These are phyloP conservation scores for Rhamnella rubrinervis DNA, from an alignment of 331 rosid genomes.

Conservation along the genomic window DNA sequence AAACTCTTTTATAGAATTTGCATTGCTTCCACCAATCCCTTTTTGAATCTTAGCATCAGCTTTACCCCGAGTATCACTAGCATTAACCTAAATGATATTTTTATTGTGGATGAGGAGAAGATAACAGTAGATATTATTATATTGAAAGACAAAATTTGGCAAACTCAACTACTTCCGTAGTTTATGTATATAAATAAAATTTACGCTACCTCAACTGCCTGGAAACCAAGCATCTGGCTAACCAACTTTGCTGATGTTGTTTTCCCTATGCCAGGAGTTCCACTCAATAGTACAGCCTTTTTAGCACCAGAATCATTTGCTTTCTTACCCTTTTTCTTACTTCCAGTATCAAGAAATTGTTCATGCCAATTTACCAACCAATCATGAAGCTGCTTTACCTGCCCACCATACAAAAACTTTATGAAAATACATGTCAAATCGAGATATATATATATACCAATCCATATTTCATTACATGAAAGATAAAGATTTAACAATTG, in stretches of 20 bases:
- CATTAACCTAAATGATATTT: constrained; percentile 70
- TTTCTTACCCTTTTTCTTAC: constrained; percentile 61
- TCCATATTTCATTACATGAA: constrained; percentile 7
- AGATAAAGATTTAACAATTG: constrained; percentile 9
- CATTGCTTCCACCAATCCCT: constrained; percentile 87
- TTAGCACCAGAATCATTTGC: constrained; percentile 56
- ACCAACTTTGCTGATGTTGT: constrained; percentile 95
- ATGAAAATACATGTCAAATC: too few species aligned
- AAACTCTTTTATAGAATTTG: constrained; percentile 84
- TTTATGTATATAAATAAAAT: constrained; percentile 6
- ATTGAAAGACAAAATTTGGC: background rate
- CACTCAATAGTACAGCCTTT: constrained; percentile 83
- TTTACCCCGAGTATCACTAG: constrained; percentile 96
- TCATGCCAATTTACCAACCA: constrained; percentile 86
- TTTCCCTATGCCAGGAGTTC: constrained; percentile 97
- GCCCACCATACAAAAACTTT: constrained; percentile 16
- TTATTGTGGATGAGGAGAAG: background rate
- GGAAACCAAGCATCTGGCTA: constrained; percentile 84
- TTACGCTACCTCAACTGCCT: constrained; percentile 69
- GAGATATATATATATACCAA: background rate
- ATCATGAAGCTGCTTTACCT: constrained; percentile 85
- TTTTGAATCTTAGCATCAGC: constrained; percentile 84
- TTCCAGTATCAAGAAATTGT: constrained; percentile 66
- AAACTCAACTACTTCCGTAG: background rate
- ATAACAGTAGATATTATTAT: background rate